These are phyloP conservation scores for Saksenaea oblongispora DNA, from an alignment of 371 early-diverging fungal genomes.

Conservation along the genomic window DNA sequence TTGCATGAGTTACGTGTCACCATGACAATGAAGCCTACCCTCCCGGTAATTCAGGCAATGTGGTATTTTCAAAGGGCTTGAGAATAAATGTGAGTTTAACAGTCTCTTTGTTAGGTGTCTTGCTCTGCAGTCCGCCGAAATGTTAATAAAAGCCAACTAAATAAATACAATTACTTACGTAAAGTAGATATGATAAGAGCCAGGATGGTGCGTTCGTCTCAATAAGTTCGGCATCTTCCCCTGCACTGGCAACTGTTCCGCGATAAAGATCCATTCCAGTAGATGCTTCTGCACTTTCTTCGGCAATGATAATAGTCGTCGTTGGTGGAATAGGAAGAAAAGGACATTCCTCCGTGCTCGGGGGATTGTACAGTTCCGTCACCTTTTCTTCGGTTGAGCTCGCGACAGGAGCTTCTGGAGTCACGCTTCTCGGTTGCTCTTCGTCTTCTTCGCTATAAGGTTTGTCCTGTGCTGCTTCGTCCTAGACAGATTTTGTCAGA, in stretches of 20 bases:
- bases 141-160: not conserved
- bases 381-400: slow-evolving; percentile 20
- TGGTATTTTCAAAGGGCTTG: slow-evolving; percentile 61
- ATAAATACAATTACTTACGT: slow-evolving; percentile 32
- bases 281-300: slow-evolving; percentile 81
- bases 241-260: slow-evolving; percentile 65
- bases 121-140: slow-evolving; percentile 44
- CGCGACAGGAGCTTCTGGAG: not conserved
- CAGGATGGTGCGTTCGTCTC: slow-evolving; percentile 55
- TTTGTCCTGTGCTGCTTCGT: not conserved
- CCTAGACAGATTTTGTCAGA: not conserved
- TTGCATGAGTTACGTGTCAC: slow-evolving; percentile 4
- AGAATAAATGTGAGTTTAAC: slow-evolving; percentile 86
- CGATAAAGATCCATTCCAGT: slow-evolving; percentile 76
- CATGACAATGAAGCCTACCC: slow-evolving; percentile 45
- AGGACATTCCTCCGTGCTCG: slow-evolving; percentile 59
- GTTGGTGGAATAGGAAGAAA: slow-evolving; percentile 64
- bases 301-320: slow-evolving; percentile 74
- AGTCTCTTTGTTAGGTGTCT: slow-evolving; percentile 69
- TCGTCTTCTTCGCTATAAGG: not conserved
- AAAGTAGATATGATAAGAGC: slow-evolving; percentile 65
- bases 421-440: not conserved
- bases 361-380: slow-evolving; percentile 41
- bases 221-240: slow-evolving; percentile 47
- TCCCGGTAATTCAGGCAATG: slow-evolving; percentile 59